Evolutionary conservation across 1,139 yeast species (phyloP), one percentile per base, ranked within the genome.

Genomic region (Scheffersomyces segobiensis): DNA sequence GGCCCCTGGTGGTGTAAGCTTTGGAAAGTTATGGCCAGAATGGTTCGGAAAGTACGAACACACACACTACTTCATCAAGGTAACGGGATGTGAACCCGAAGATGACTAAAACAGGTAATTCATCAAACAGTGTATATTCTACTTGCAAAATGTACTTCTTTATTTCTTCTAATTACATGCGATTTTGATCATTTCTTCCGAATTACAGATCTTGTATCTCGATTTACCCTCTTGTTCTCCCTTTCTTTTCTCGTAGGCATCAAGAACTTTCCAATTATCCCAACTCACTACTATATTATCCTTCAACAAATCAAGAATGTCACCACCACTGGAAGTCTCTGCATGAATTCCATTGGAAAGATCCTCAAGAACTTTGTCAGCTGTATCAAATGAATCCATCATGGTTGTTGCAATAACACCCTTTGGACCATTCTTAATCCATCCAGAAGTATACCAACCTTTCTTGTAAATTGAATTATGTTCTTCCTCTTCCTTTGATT

Each of bases 331-430:
- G 53, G 55, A 47, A 3, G 84, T 71, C 0, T 68, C 72, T 0
- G 76, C 75, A 58, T 71, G 74, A 1, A 80, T 75, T 17, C 71
- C 75, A 22, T 72, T 70, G 10, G 71, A 60, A 54, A 83, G 72
- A 65, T 90, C 96, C 52, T 80, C 77, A 20, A 87, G 68, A 0
- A 92, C 75, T n/a, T 79, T 77, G 52, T 87, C 89, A 0, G 91
- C 95, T 0, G 93, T 90, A 47, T 86, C 86, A 66, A 88, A 89
- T 0, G 97, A 84, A 60, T 91, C 96, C 81, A 89, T 82, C 91
- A 95, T 91, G 0, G 99, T 92, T 18, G 90, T 83, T 17, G 97
- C 97, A 62, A 95, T 95, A 5, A 93, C 97, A 0, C 99, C 99
- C 48, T 85, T 83, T 8, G 97, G 92, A 0, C 97, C 97, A 57